Base-by-base conservation (phyloP, 768 basidiomycete genomes). In the Plicaturopsis crispa region DNA sequence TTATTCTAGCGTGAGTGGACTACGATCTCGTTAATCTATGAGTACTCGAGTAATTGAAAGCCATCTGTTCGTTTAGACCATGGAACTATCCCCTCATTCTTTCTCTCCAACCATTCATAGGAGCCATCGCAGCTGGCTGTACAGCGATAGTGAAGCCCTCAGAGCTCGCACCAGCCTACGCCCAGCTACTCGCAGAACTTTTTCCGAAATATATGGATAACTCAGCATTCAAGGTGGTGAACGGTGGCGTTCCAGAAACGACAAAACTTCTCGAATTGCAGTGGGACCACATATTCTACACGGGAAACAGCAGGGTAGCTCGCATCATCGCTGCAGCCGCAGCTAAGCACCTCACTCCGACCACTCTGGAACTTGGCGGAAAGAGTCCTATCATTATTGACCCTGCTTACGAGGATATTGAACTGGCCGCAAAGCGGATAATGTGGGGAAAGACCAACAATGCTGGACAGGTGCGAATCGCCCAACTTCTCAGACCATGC, bases 51-150 rank as follows among this genome's bases (percentile, higher is more conserved):
- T 23, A 44, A 45, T 33, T 40, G 33, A 33, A 34, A 23, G 42
- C 16, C 19, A 28, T 39, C 30, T 18, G 33, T 31, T 24, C 22
- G 13, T 35, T 10, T 21, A 80, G 78, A 13, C 78, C 78, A 2
- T 82, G 78, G 78, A 83, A 83, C 48, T 83, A 75, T 46, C 81
- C 81, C 0, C 48, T 76, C 36, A 57, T 74, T 7, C 65, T 80
- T 22, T 63, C 50, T 4, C 53, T 83, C 5, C 69, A 70, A 26
- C 81, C 83, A 3, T 58, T 81, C 16, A 64, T 72, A 35, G 84
- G 84, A 4, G 85, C 85, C 1, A 80, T 89, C 35, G 67, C 82
- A 0, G 83, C 84, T 1, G 86, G 85, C 0, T 83, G 80, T 48
- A 68, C 76, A n/a, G 71, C 68, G 0, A 66, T 77, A 6, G 33